phyloP scores from a whole-genome alignment of 805 yeast species.

The Saccharomycopsis fibuligera region DNA sequence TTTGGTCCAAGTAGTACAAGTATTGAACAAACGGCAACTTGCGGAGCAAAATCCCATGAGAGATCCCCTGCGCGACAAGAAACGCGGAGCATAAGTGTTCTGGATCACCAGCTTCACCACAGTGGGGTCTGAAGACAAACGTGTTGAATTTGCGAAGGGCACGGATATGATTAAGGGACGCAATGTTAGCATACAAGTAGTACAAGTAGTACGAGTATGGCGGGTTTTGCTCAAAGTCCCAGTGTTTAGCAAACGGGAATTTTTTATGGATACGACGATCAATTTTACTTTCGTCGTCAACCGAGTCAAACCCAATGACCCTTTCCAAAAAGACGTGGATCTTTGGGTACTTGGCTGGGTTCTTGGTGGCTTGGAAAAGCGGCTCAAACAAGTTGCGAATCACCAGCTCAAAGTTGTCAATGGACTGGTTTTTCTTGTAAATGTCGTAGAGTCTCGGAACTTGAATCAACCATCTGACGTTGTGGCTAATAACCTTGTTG shows the following conservation, averaged over 20 bases:
- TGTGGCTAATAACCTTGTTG: constrained; percentile 83
- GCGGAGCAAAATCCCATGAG: constrained; percentile 90
- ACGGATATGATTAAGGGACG: constrained; percentile 84
- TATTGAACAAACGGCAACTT: constrained; percentile 95
- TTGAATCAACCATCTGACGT: constrained; percentile 95
- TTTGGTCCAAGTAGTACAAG: constrained; percentile 85
- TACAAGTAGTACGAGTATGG: constrained; percentile 96
- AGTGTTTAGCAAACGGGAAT: constrained; percentile 77
- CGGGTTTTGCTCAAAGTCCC: constrained; percentile 79
- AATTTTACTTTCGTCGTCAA: constrained; percentile 92
- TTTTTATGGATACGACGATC: constrained; percentile 79
- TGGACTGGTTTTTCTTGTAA: constrained; percentile 71
- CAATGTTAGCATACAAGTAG: constrained; percentile 79
- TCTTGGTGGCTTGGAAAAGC: constrained; percentile 77
- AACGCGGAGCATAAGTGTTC: constrained; percentile 91
- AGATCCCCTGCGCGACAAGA: constrained; percentile 82
- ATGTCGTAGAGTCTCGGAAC: constrained; percentile 90
- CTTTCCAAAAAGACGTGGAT: constrained; percentile 82
- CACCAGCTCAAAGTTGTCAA: constrained; percentile 67
- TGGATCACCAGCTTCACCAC: constrained; percentile 99
- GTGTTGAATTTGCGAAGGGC: constrained; percentile 71
- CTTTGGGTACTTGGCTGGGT: constrained; percentile 88
- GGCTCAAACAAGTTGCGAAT: constrained; percentile 79
- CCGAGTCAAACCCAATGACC: constrained; percentile 96
- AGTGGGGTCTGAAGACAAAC: constrained; percentile 92